Evolutionary conservation across 768 basidiomycete species (phyloP).

Genomic region (Coprinellus micaceus): DNA sequence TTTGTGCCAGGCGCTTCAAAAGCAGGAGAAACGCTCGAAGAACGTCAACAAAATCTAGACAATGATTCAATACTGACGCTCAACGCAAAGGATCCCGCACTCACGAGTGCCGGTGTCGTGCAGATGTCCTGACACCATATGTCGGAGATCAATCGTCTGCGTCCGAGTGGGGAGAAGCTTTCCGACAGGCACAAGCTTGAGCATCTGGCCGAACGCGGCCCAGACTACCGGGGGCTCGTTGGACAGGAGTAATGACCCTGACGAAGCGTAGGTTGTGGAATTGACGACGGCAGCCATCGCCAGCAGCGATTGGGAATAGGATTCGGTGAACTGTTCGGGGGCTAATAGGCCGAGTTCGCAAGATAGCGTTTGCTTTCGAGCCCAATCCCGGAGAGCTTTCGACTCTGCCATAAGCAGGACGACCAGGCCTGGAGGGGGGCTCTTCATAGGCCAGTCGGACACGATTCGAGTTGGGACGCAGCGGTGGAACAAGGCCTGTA

Average conservation of each 20-base stretch:
- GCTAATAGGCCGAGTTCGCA: slow-evolving; percentile 45
- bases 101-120: slow-evolving; percentile 58
- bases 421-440: slow-evolving; percentile 59
- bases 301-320: slow-evolving; percentile 45
- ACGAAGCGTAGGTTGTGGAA: neutral
- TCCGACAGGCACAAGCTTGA: slow-evolving; percentile 55
- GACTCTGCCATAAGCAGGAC: slow-evolving; percentile 53
- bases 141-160: slow-evolving; percentile 42
- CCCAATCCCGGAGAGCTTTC: slow-evolving; percentile 55
- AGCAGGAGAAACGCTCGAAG: slow-evolving; percentile 58
- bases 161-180: slow-evolving; percentile 29
- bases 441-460: slow-evolving; percentile 51
- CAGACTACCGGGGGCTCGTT: slow-evolving; percentile 47
- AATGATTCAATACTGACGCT: slow-evolving; percentile 9
- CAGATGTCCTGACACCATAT: slow-evolving; percentile 57
- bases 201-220: slow-evolving; percentile 38
- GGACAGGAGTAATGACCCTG: slow-evolving; percentile 22
- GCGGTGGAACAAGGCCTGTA: slow-evolving; percentile 40
- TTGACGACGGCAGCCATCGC: slow-evolving; percentile 33
- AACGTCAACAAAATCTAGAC: slow-evolving; percentile 56
- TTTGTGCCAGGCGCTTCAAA: slow-evolving; percentile 48
- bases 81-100: too few relatives aligned
- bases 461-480: slow-evolving; percentile 35
- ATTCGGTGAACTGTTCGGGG: slow-evolving; percentile 40
- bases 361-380: slow-evolving; percentile 37